These are phyloP conservation scores for Hypoxylon sp. DNA, from an alignment of 2,329 filamentous ascomycete species.

Conservation along the genomic window DNA sequence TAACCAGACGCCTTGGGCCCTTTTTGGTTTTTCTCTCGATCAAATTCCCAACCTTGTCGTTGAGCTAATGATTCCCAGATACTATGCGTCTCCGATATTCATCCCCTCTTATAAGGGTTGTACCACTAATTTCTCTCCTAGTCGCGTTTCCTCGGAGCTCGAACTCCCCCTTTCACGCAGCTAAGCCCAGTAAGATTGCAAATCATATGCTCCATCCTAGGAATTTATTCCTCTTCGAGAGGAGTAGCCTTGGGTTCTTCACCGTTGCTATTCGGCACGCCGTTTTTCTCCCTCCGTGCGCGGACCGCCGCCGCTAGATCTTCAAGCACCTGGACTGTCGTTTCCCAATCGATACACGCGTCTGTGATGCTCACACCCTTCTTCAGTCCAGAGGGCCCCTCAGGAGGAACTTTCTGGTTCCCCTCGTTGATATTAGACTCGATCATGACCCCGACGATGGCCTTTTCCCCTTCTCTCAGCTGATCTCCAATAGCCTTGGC, in stretches of 20 bases:
- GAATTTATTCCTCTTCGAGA: slow-evolving; percentile 65
- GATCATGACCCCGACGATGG: slow-evolving; percentile 97
- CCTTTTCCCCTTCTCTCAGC: slow-evolving; percentile 86
- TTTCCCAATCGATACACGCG: slow-evolving; percentile 95
- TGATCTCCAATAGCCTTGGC: slow-evolving; percentile 86
- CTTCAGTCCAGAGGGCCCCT: slow-evolving; percentile 83
- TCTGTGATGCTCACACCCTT: slow-evolving; percentile 96
- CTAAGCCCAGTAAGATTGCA: background rate
- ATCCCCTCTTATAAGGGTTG: background rate
- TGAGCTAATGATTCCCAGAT: slow-evolving; percentile 16
- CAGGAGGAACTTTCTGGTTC: slow-evolving; percentile 87
- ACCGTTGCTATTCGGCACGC: slow-evolving; percentile 53
- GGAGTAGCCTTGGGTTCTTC: slow-evolving; percentile 60
- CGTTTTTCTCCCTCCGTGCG: slow-evolving; percentile 73
- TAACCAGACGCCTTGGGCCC: slow-evolving; percentile 27
- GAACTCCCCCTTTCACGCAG: slow-evolving; percentile 1
- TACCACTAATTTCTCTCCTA: background rate
- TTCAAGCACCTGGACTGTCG: slow-evolving; percentile 84
- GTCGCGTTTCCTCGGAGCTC: background rate
- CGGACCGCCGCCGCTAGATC: slow-evolving; percentile 88
- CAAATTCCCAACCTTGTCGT: slow-evolving; percentile 16
- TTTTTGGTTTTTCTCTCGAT: slow-evolving; percentile 18
- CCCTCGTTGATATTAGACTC: slow-evolving; percentile 97
- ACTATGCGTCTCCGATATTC: slow-evolving; percentile 8
- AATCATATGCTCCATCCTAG: background rate